A percentile compares a stretch with the other conserved stretches of the same genome.
Conservation (phyloP, 2,329 filamentous ascomycete genomes). For the Lasiodiplodia theobromae region DNA sequence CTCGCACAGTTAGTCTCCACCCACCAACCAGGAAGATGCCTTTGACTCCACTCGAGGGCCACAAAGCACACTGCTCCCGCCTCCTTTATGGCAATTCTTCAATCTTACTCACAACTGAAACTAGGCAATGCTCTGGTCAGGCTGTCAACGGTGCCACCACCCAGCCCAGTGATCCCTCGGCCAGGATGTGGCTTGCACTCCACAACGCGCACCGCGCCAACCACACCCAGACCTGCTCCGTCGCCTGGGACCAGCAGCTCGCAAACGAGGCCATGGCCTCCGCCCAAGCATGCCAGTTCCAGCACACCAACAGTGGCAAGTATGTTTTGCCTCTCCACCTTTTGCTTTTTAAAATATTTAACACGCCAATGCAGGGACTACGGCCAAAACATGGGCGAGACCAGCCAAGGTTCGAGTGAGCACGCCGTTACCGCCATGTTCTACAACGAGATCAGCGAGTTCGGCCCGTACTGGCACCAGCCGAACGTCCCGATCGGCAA, state of each 20-base stretch:
- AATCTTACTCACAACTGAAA: background rate
- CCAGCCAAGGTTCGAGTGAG: constrained; percentile 63
- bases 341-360: background rate
- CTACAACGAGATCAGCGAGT: constrained; percentile 42
- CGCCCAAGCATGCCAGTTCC: constrained; percentile 73
- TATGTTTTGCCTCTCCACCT: background rate
- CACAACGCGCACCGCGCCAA: constrained; percentile 90
- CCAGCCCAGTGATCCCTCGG: background rate
- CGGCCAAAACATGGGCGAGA: constrained; percentile 91
- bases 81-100: background rate
- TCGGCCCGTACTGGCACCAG: constrained; percentile 4
- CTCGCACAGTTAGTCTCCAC: background rate
- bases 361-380: constrained; percentile 62
- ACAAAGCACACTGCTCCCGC: background rate
- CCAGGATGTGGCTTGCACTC: constrained; percentile 61
- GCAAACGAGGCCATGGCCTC: constrained; percentile 69
- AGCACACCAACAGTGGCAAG: constrained; percentile 56
- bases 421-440: constrained; percentile 55
- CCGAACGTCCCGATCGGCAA: constrained; percentile 33
- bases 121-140: background rate
- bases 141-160: background rate
- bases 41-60: background rate
- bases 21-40: background rate
- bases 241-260: constrained; percentile 72
- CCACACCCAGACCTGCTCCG: constrained; percentile 68